Conservation (phyloP, 768 basidiomycete genomes). For the Rhodotorula babjevae region DNA sequence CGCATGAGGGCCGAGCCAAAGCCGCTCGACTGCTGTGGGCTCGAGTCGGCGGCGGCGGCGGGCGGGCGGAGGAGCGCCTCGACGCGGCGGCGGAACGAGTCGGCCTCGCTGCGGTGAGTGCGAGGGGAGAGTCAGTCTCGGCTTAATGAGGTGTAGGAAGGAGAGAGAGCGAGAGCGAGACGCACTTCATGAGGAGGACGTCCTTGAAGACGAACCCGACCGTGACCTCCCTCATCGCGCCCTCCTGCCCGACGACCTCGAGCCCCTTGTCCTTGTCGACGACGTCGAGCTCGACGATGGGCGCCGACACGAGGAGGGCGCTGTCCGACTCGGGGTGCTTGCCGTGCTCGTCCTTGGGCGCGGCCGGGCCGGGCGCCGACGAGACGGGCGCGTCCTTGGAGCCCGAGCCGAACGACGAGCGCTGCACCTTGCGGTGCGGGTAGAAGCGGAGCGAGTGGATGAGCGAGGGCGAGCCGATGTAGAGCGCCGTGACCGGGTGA, state of each 20-base stretch:
- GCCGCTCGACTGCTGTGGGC: background rate
- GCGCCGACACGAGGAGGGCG: background rate
- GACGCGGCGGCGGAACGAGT: conserved; percentile 3
- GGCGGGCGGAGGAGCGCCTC: background rate
- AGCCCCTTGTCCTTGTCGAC: background rate
- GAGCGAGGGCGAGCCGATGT: background rate
- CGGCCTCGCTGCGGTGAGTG: conserved; percentile 4
- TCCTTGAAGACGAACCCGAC: conserved; percentile 20
- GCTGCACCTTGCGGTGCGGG: background rate
- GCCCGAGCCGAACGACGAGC: background rate
- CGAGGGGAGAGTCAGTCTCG: background rate
- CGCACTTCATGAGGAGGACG: conserved; percentile 15
- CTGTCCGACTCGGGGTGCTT: background rate
- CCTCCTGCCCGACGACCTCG: background rate
- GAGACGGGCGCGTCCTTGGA: background rate
- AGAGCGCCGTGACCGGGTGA: conserved; percentile 6
- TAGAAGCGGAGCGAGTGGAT: conserved; percentile 14
- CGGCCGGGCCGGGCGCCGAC: background rate
- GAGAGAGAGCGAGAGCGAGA: background rate
- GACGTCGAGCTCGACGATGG: conserved; percentile 25
- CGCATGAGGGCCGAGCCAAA: background rate
- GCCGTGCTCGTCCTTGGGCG: background rate
- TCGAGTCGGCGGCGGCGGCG: background rate
- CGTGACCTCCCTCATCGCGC: conserved; percentile 8
- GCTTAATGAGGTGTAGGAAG: background rate